Evolutionary conservation across 2,329 filamentous ascomycete species (phyloP).

Genomic region (Geosmithia morbida): DNA sequence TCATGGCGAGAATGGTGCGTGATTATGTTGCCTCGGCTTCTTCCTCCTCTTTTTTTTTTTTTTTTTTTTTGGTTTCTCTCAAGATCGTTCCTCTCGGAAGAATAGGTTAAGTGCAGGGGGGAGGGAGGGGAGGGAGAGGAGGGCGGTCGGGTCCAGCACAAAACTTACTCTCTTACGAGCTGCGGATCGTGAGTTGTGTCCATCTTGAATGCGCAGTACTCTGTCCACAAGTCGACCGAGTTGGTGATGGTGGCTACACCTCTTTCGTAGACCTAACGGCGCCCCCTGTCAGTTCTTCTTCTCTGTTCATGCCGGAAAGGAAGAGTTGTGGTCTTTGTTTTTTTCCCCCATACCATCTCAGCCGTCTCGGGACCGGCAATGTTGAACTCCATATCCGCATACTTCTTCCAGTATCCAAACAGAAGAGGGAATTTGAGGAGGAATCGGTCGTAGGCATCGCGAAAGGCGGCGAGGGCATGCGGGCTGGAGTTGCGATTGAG

Average conservation of each 20-base stretch:
- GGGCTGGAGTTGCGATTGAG: conserved; percentile 95
- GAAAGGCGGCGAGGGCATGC: conserved; percentile 74
- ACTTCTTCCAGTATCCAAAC: conserved; percentile 99
- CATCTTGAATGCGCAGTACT: conserved; percentile 96
- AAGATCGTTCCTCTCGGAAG: neutral
- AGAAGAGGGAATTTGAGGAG: conserved; percentile 88
- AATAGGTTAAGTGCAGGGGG: conserved; percentile 4
- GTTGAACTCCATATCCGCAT: conserved; percentile 93
- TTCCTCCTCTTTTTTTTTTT: neutral
- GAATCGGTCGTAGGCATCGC: conserved; percentile 83
- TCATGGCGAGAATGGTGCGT: neutral
- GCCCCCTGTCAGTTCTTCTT: neutral
- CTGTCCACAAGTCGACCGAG: conserved; percentile 93
- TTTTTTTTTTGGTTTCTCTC: neutral
- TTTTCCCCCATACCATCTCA: conserved; percentile 58
- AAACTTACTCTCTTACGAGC: conserved; percentile 99
- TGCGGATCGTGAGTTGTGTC: conserved; percentile 91
- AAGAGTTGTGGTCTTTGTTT: neutral
- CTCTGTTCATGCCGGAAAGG: neutral
- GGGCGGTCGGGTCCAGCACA: conserved; percentile 10
- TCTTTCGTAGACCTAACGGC: conserved; percentile 71
- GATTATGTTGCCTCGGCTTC: neutral
- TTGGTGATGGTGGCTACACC: conserved; percentile 85
- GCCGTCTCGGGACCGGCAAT: conserved; percentile 94
- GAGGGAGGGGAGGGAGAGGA: neutral